Evolutionary conservation across 2,329 filamentous ascomycete genomes (phyloP).

Genomic region (Aspergillus pseudonomiae): DNA sequence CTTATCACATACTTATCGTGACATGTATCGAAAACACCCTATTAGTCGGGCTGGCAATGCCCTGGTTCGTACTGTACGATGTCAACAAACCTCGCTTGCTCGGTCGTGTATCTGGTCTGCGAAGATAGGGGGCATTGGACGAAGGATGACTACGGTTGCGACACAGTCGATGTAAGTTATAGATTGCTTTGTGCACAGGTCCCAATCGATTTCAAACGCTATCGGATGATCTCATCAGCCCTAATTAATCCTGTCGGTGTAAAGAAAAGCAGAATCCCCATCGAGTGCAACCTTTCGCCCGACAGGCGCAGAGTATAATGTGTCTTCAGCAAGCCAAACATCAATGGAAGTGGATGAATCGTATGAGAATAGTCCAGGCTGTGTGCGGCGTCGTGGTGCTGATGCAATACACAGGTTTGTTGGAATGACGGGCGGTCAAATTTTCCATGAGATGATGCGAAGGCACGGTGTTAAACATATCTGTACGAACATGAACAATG

Average conservation of each 20-base stretch:
- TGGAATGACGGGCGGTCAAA: conserved; percentile 84
- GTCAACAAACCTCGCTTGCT: background rate
- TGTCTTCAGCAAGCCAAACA: fast-evolving
- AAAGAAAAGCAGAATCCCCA: background rate
- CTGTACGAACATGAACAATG: conserved; percentile 65
- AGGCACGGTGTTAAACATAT: conserved; percentile 83
- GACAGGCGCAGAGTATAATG: fast-evolving
- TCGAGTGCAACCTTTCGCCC: fast-evolving
- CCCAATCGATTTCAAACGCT: background rate
- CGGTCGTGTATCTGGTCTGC: background rate
- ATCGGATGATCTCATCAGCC: background rate
- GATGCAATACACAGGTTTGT: conserved; percentile 63
- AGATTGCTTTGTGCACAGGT: background rate
- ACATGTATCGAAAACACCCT: background rate
- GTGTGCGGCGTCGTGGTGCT: background rate
- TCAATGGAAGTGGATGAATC: background rate
- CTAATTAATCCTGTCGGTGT: background rate
- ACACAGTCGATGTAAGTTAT: background rate
- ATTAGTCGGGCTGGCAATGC: background rate
- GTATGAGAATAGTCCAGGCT: background rate
- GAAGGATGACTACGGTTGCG: background rate
- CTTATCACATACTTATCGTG: background rate
- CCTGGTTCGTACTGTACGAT: background rate
- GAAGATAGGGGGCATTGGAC: background rate
- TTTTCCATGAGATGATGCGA: conserved; percentile 95